These are phyloP conservation scores for Akanthomyces uredinophilus DNA, from an alignment of 2,329 filamentous ascomycete genomes.

Conservation along the genomic window DNA sequence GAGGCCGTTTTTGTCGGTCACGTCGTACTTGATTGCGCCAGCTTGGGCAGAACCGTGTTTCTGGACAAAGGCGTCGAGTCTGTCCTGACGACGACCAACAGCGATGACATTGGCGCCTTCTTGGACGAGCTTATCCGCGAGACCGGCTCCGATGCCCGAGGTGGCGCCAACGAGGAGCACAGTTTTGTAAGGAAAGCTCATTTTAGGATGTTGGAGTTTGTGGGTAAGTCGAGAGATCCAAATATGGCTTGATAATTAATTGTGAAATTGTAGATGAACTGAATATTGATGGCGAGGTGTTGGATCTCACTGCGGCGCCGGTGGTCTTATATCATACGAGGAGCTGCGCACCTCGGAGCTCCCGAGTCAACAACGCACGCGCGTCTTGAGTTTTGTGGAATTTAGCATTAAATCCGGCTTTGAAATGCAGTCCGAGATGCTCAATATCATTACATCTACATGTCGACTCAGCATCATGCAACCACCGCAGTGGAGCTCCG, in stretches of 20 bases:
- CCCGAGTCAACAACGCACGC: no score
- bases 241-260: background rate
- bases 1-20: slow-evolving; percentile 35
- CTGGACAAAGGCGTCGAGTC: slow-evolving; percentile 42
- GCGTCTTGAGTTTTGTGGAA: background rate
- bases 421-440: background rate
- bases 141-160: slow-evolving; percentile 21
- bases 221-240: no score
- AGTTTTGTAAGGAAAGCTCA: slow-evolving; percentile 51
- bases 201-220: slow-evolving; percentile 21
- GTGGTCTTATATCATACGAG: no score
- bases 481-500: slow-evolving; percentile 5
- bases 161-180: slow-evolving; percentile 42
- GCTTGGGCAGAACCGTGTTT: slow-evolving; percentile 38
- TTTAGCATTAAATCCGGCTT: background rate
- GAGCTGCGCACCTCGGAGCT: no score
- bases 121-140: slow-evolving; percentile 33
- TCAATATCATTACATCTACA: background rate
- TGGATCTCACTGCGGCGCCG: background rate
- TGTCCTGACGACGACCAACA: slow-evolving; percentile 43
- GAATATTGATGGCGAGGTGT: background rate
- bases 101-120: slow-evolving; percentile 40
- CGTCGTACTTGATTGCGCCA: slow-evolving; percentile 34
- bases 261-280: background rate
- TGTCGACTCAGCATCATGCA: background rate